Evolutionary conservation across 1,139 yeast genomes (phyloP).

Genomic region (Diutina catenulata): DNA sequence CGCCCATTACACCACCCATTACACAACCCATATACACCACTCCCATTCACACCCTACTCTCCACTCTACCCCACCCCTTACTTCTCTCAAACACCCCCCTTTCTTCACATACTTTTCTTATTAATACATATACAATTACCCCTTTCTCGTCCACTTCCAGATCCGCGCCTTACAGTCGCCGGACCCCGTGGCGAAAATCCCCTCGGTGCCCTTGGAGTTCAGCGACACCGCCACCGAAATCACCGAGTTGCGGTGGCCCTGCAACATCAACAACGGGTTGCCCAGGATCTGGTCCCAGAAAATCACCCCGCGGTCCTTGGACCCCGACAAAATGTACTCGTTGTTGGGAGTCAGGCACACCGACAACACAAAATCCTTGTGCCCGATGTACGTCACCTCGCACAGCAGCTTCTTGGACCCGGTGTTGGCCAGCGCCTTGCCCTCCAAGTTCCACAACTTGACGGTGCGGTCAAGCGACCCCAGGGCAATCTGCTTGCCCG

Average conservation of each 20-base stretch:
- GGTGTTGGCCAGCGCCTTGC: slow-evolving; percentile 39
- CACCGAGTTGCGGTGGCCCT: slow-evolving; percentile 94
- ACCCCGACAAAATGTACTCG: slow-evolving; percentile 85
- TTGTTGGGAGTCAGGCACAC: slow-evolving; percentile 94
- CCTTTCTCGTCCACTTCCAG: slow-evolving; percentile 55
- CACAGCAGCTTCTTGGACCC: slow-evolving; percentile 46
- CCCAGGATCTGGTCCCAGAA: slow-evolving; percentile 95
- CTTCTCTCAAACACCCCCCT: too few relatives aligned
- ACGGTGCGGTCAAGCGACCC: slow-evolving; percentile 95
- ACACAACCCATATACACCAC: too few relatives aligned
- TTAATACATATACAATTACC: slow-evolving; percentile 1
- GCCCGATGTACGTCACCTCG: slow-evolving; percentile 91
- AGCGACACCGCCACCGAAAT: slow-evolving; percentile 87
- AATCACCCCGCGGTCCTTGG: slow-evolving; percentile 93
- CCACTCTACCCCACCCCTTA: too few relatives aligned
- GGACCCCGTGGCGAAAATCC: slow-evolving; percentile 90
- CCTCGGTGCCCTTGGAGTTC: slow-evolving; percentile 58
- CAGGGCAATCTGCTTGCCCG: slow-evolving; percentile 85
- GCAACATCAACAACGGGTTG: slow-evolving; percentile 88
- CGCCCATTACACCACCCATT: too few relatives aligned
- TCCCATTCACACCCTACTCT: too few relatives aligned
- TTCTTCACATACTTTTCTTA: too few relatives aligned
- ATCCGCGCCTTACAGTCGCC: slow-evolving; percentile 97
- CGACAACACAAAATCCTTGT: slow-evolving; percentile 88
- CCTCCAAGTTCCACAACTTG: slow-evolving; percentile 83